These are phyloP conservation scores for Aspergillus nomiae DNA, from an alignment of 2,329 filamentous ascomycete genomes.

Conservation along the genomic window DNA sequence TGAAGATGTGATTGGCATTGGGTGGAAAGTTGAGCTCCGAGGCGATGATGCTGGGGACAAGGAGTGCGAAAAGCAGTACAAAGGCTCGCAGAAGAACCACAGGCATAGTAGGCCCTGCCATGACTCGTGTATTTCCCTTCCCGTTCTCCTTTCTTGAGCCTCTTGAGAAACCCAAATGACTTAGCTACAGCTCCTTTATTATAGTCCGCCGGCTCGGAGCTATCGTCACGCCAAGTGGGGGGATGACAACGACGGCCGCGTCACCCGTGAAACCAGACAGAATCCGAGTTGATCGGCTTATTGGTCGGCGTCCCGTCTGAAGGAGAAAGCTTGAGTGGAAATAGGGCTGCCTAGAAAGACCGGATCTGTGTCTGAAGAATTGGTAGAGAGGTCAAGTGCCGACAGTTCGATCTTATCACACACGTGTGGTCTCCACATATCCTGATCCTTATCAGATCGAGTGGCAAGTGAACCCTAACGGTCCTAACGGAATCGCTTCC, in stretches of 20 bases:
- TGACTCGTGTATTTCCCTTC: not conserved
- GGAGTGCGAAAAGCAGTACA: not conserved
- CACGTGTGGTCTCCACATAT: too few species aligned
- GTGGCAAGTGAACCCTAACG: too few species aligned
- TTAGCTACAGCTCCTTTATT: not conserved
- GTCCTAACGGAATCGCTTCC: too few species aligned
- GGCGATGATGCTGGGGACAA: not conserved
- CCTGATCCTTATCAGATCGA: too few species aligned
- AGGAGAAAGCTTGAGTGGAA: not conserved
- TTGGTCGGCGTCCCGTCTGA: not conserved
- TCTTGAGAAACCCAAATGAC: not conserved
- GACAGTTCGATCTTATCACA: not conserved
- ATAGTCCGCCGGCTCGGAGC: not conserved
- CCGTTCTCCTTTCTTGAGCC: not conserved
- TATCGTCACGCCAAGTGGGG: constrained; percentile 1
- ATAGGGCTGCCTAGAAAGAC: not conserved
- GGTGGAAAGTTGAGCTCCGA: constrained; percentile 1
- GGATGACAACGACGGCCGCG: constrained; percentile 4
- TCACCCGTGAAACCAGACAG: not conserved
- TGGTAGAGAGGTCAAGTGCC: not conserved
- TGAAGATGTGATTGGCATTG: constrained; percentile 70
- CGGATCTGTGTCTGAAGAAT: not conserved
- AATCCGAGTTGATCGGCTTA: not conserved
- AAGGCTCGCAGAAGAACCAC: not conserved
- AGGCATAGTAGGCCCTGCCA: not conserved